Evolutionary conservation across 192 early-diverging fungal species (phyloP).

Genomic region (Coemansia sp.): DNA sequence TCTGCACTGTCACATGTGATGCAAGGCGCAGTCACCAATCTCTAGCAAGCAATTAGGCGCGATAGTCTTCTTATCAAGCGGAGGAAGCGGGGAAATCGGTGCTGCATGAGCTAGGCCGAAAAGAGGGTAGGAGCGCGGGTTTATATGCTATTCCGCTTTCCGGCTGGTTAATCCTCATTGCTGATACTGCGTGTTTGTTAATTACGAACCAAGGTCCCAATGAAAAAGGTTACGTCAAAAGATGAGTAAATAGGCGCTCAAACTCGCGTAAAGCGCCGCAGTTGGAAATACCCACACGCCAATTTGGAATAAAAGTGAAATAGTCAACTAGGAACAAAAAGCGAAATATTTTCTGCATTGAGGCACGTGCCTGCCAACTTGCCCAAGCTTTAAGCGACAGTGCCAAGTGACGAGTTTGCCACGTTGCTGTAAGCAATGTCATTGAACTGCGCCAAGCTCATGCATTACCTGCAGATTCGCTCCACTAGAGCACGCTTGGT

Average conservation of each 20-base stretch:
- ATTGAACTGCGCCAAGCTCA: background rate
- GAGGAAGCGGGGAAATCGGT: background rate
- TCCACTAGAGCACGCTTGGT: background rate
- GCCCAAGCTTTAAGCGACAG: background rate
- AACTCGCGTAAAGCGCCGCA: background rate
- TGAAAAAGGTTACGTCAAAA: too few species aligned
- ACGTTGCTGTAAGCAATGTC: background rate
- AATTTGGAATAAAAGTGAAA: background rate
- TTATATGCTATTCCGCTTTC: too few species aligned
- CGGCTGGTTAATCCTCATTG: too few species aligned
- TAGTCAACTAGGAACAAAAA: background rate
- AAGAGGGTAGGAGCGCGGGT: too few species aligned
- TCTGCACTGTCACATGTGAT: too few species aligned
- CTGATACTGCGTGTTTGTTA: too few species aligned
- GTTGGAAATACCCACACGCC: background rate
- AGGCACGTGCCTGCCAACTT: background rate
- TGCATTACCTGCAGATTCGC: background rate
- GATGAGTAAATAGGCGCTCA: background rate
- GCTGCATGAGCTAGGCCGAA: background rate
- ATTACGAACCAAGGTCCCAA: too few species aligned
- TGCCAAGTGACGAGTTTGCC: background rate
- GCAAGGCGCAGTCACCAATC: too few species aligned
- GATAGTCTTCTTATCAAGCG: background rate
- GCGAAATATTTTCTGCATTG: background rate
- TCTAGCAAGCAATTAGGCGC: background rate